A percentile compares a stretch with the other conserved stretches of the same genome.
These are phyloP conservation scores for Sporobolomyces roseus DNA, from an alignment of 768 basidiomycete genomes.

Conservation along the genomic window DNA sequence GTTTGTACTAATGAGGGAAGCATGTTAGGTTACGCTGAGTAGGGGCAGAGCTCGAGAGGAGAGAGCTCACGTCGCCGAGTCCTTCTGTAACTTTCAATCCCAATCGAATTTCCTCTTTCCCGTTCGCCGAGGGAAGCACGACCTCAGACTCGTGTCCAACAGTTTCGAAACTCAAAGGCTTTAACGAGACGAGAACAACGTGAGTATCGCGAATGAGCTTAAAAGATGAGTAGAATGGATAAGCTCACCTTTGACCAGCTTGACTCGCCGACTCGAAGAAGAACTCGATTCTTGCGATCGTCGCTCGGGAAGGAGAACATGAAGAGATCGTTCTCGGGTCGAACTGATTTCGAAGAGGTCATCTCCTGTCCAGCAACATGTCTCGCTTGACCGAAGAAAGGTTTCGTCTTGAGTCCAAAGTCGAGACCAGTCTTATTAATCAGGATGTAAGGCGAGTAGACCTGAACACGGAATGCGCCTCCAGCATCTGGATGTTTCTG, in stretches of 20 bases:
- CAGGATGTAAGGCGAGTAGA: slow-evolving; percentile 83
- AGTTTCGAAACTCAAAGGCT: slow-evolving; percentile 86
- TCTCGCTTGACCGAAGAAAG: slow-evolving; percentile 59
- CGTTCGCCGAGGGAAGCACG: slow-evolving; percentile 62
- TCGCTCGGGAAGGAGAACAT: slow-evolving; percentile 77
- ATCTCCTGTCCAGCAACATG: slow-evolving; percentile 76
- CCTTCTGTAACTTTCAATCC: slow-evolving; percentile 92
- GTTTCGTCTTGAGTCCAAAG: slow-evolving; percentile 64
- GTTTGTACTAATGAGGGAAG: slow-evolving; percentile 62
- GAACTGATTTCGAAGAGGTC: slow-evolving; percentile 47
- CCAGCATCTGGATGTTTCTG: slow-evolving; percentile 86
- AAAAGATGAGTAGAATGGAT: neutral
- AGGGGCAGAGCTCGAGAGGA: neutral
- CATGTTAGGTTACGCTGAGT: too few relatives aligned
- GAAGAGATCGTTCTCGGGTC: slow-evolving; percentile 31
- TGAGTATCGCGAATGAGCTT: neutral
- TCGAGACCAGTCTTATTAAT: slow-evolving; percentile 89
- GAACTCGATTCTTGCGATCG: slow-evolving; percentile 74
- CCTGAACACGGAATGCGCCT: slow-evolving; percentile 91
- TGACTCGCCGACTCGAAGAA: slow-evolving; percentile 74
- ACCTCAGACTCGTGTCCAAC: slow-evolving; percentile 84
- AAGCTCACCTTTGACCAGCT: slow-evolving; percentile 75
- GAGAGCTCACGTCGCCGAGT: slow-evolving; percentile 62
- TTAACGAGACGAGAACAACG: neutral
- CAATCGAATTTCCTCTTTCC: slow-evolving; percentile 63